Percentiles rank a stretch among this genome's conserved stretches.
These are phyloP conservation scores for Candida arabinofermentans DNA, from an alignment of 805 yeast genomes.

Conservation along the genomic window DNA sequence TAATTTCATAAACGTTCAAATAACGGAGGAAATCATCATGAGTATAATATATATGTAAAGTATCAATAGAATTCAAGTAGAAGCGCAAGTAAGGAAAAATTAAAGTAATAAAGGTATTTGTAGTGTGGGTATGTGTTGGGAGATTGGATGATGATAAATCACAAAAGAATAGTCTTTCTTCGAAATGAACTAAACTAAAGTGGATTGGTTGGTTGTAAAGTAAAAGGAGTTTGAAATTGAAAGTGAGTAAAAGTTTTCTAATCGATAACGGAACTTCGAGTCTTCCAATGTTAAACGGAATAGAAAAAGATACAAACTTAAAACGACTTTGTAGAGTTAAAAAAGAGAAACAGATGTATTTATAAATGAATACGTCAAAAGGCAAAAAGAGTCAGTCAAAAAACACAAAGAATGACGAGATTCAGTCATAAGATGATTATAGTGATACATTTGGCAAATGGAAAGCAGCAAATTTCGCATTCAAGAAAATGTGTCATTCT, in stretches of 20 bases:
- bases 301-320: background rate
- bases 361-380: background rate
- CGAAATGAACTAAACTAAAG: background rate
- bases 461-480: background rate
- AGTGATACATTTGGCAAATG: background rate
- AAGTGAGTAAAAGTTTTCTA: background rate
- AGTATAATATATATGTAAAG: background rate
- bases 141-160: background rate
- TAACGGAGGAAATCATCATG: background rate
- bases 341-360: background rate
- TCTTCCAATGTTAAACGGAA: conserved; percentile 7
- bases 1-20: background rate
- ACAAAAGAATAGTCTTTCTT: background rate
- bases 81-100: background rate
- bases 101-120: background rate
- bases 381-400: background rate
- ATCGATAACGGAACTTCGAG: conserved; percentile 11
- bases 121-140: background rate
- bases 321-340: background rate
- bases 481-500: background rate
- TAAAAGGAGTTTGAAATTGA: too few relatives aligned
- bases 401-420: background rate
- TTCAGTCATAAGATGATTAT: background rate
- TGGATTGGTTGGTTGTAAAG: background rate
- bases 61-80: background rate